Percentiles rank a stretch among this genome's conserved stretches.
Evolutionary conservation across 2,329 filamentous ascomycete species (phyloP).

Genomic region (Phoma sp.): DNA sequence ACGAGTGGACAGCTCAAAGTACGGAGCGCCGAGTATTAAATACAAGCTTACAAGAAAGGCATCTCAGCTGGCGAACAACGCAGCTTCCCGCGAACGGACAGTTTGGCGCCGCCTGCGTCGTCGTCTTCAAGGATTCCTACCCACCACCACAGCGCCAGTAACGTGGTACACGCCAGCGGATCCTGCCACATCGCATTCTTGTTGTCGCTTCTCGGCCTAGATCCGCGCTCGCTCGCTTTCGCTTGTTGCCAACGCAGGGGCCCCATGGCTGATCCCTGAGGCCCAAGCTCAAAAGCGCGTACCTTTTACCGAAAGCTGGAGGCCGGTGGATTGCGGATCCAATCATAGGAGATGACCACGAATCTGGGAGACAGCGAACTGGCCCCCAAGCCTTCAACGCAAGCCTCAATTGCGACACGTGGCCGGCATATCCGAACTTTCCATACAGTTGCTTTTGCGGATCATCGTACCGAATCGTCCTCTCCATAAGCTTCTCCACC

Average conservation of each 20-base stretch:
- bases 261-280: constrained; percentile 26
- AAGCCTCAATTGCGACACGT: constrained; percentile 15
- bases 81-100: constrained; percentile 23
- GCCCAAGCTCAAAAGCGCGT: constrained; percentile 24
- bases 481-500: constrained; percentile 4
- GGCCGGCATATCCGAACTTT: constrained; percentile 11
- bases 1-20: neutral
- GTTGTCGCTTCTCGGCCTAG: constrained; percentile 21
- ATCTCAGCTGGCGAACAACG: constrained; percentile 22
- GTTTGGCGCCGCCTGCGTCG: constrained; percentile 28
- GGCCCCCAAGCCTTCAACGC: constrained; percentile 5
- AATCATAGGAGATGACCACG: constrained; percentile 14
- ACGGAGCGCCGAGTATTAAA: constrained; percentile 20
- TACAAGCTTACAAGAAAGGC: constrained; percentile 10
- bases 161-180: constrained; percentile 30
- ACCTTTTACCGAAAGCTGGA: constrained; percentile 13
- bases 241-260: constrained; percentile 28
- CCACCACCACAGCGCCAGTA: constrained; percentile 28
- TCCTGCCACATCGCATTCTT: constrained; percentile 26
- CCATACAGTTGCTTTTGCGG: constrained; percentile 13
- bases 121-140: constrained; percentile 26
- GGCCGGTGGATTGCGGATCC: constrained; percentile 13
- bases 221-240: constrained; percentile 27
- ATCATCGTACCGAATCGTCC: constrained; percentile 26
- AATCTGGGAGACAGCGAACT: constrained; percentile 11